A percentile compares a stretch with the other conserved stretches of the same genome.
These are phyloP conservation scores for Carex cristatella DNA, from an alignment of 176 grass and related monocot species.

Conservation along the genomic window DNA sequence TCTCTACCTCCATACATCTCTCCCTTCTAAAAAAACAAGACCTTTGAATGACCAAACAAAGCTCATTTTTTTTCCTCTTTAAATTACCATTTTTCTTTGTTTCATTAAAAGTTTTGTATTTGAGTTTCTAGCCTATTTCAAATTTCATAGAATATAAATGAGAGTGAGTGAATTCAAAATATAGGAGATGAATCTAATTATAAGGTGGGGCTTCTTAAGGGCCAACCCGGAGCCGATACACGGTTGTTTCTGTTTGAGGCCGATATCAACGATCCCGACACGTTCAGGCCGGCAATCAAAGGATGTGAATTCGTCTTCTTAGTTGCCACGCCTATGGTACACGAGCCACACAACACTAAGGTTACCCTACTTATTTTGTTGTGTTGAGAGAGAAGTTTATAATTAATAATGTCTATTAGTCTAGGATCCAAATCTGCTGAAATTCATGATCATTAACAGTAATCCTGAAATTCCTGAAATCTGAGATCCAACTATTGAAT, in stretches of 20 bases:
- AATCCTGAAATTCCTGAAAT: no score
- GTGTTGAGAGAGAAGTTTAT: no score
- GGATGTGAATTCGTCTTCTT: constrained; percentile 65
- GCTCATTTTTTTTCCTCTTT: background rate
- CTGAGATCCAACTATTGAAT: no score
- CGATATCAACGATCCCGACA: constrained; percentile 44
- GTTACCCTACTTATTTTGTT: background rate
- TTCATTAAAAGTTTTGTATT: background rate
- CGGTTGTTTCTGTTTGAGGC: constrained; percentile 51
- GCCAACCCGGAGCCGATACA: constrained; percentile 32
- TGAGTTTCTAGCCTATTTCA: background rate
- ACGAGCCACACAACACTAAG: constrained; percentile 35
- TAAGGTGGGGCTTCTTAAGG: constrained; percentile 32
- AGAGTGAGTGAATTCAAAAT: background rate
- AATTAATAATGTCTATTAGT: no score
- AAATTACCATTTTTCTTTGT: background rate
- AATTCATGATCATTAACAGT: no score
- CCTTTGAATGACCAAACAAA: background rate
- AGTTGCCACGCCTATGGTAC: constrained; percentile 40
- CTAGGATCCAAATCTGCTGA: no score
- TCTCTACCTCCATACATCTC: background rate
- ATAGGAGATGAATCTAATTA: constrained; percentile 37
- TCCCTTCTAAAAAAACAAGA: background rate
- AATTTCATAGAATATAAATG: background rate
- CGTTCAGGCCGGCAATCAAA: constrained; percentile 46